These are phyloP conservation scores for Plantago coronopus DNA, from an alignment of 305 asterid genomes.

Conservation along the genomic window DNA sequence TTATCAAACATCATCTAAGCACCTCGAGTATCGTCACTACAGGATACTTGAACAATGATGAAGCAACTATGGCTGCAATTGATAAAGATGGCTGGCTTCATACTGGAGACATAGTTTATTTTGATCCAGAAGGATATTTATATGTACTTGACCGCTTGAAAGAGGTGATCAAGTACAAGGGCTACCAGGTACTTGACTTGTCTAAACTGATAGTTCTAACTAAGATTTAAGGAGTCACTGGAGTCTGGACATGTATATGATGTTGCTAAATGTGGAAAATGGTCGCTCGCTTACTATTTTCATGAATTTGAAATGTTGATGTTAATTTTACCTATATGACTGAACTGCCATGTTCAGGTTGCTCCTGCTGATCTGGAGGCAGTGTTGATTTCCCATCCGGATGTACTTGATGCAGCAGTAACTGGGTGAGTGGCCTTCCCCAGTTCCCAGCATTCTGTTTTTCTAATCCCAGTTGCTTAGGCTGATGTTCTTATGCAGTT, in stretches of 20 bases:
- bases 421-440: slow-evolving; percentile 42
- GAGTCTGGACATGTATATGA: too few species aligned
- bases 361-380: slow-evolving; percentile 90
- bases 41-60: slow-evolving; percentile 63
- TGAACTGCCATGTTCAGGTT: slow-evolving; percentile 38
- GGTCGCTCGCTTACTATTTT: too few species aligned
- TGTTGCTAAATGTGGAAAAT: too few species aligned
- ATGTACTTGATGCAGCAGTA: slow-evolving; percentile 71
- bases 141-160: slow-evolving; percentile 67
- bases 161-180: slow-evolving; percentile 77
- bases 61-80: slow-evolving; percentile 52
- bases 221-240: too few species aligned
- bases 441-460: background rate
- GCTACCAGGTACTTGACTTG: slow-evolving; percentile 59
- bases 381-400: slow-evolving; percentile 54
- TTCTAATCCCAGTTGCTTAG: background rate
- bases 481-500: too few species aligned
- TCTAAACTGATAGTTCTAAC: slow-evolving; percentile 1
- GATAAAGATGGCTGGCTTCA: slow-evolving; percentile 73
- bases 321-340: slow-evolving; percentile 4
- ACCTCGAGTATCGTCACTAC: slow-evolving; percentile 17
- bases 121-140: slow-evolving; percentile 68
- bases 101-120: slow-evolving; percentile 69
- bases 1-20: background rate
- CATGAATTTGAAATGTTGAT: too few species aligned